These are phyloP conservation scores for Waltergamsia citrina DNA, from an alignment of 2,329 filamentous ascomycete genomes.

Conservation along the genomic window DNA sequence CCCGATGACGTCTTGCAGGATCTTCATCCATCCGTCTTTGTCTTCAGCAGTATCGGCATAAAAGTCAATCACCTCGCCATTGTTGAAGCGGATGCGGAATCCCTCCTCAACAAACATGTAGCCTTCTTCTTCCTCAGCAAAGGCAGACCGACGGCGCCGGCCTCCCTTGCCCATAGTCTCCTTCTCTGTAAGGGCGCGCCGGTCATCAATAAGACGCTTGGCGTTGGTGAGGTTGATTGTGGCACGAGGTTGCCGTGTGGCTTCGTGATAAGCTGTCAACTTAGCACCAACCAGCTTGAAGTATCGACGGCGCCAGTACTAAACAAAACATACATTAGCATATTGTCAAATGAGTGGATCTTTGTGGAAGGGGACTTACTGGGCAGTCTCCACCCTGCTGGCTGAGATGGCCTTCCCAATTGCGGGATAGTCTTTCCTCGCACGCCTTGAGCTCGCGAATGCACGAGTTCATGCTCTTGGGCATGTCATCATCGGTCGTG, in stretches of 20 bases:
- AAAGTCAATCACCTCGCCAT: slow-evolving; percentile 97
- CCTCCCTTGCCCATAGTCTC: slow-evolving; percentile 70
- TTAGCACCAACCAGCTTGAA: slow-evolving; percentile 90
- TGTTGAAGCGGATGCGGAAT: slow-evolving; percentile 97
- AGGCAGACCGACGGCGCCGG: slow-evolving; percentile 82
- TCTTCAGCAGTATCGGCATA: slow-evolving; percentile 83
- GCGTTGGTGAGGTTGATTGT: slow-evolving; percentile 96
- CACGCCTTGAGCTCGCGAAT: slow-evolving; percentile 89
- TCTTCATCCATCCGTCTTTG: slow-evolving; percentile 93
- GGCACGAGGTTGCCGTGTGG: slow-evolving; percentile 86
- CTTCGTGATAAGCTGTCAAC: slow-evolving; percentile 91
- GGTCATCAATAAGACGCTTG: slow-evolving; percentile 87
- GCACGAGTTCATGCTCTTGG: slow-evolving; percentile 97
- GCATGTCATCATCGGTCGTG: slow-evolving; percentile 87
- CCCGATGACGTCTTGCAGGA: slow-evolving; percentile 62
- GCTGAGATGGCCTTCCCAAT: slow-evolving; percentile 82
- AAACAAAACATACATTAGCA: slow-evolving; percentile 6
- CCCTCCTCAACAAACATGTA: slow-evolving; percentile 99
- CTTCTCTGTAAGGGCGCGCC: slow-evolving; percentile 71
- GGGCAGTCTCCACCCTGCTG: slow-evolving; percentile 97
- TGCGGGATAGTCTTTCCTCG: slow-evolving; percentile 67
- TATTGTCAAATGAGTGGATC: no score
- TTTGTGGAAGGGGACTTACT: slow-evolving; percentile 48
- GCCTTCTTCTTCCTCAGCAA: slow-evolving; percentile 95
- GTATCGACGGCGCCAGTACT: slow-evolving; percentile 97